phyloP scores from a whole-genome alignment of 768 basidiomycete genomes.

The Tulasnella sp. region DNA sequence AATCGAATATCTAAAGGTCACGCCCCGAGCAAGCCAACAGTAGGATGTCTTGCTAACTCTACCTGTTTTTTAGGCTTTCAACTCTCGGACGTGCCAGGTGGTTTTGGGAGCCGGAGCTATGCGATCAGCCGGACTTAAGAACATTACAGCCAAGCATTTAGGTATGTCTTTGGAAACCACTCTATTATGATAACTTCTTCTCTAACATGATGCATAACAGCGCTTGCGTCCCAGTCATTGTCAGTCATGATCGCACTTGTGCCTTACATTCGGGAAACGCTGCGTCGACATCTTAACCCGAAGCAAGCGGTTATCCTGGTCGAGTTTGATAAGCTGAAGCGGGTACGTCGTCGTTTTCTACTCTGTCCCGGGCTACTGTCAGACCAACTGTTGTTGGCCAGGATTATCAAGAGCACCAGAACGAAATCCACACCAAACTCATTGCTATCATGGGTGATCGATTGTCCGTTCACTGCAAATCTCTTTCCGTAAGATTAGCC shows the following conservation, averaged over 20 bases:
- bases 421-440: conserved; percentile 96
- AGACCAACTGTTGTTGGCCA: conserved; percentile 35
- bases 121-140: conserved; percentile 94
- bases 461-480: conserved; percentile 75
- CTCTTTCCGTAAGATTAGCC: conserved; percentile 56
- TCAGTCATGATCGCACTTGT: conserved; percentile 92
- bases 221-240: conserved; percentile 91
- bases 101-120: conserved; percentile 99
- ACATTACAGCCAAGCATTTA: conserved; percentile 97
- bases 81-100: conserved; percentile 96
- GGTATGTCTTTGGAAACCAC: conserved; percentile 46
- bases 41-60: neutral
- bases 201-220: conserved; percentile 39
- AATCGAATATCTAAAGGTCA: conserved; percentile 85
- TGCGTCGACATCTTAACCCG: conserved; percentile 85
- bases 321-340: conserved; percentile 97
- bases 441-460: conserved; percentile 98
- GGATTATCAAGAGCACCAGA: conserved; percentile 99
- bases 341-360: conserved; percentile 52
- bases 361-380: neutral
- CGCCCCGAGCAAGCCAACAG: conserved; percentile 1
- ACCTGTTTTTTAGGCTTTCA: conserved; percentile 60
- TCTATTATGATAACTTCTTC: neutral
- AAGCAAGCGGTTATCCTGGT: conserved; percentile 96
- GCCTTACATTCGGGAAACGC: conserved; percentile 92